Percentiles rank a stretch among this genome's conserved stretches.
Evolutionary conservation across 176 grass and related monocot genomes (phyloP).

Genomic region (Juncus effusus): DNA sequence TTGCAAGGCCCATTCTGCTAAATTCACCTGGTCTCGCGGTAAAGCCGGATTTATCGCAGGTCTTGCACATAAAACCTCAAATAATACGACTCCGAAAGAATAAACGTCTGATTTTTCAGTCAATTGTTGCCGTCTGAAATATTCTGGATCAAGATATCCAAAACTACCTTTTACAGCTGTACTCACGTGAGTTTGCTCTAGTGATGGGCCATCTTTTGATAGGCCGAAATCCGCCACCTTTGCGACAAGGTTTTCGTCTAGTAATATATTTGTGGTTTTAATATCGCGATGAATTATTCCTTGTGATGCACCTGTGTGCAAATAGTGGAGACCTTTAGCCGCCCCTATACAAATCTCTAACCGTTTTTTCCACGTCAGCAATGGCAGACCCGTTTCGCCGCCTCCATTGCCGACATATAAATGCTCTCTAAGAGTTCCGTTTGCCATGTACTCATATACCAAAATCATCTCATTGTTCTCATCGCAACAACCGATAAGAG

Average conservation of each 20-base stretch:
- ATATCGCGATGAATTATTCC: constrained; percentile 99
- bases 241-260: constrained; percentile 79
- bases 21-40: constrained; percentile 88
- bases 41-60: constrained; percentile 91
- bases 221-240: constrained; percentile 91
- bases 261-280: constrained; percentile 94
- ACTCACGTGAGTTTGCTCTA: constrained; percentile 93
- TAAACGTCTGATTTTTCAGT: constrained; percentile 96
- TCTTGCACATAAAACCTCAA: constrained; percentile 80
- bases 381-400: constrained; percentile 27
- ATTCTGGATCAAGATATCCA: constrained; percentile 92
- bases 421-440: constrained; percentile 76
- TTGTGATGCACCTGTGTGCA: constrained; percentile 92
- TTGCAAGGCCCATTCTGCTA: constrained; percentile 81
- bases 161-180: constrained; percentile 98
- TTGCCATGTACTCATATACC: constrained; percentile 95
- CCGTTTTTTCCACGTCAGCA: constrained; percentile 80
- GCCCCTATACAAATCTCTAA: constrained; percentile 87
- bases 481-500: constrained; percentile 94
- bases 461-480: constrained; percentile 97
- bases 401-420: constrained; percentile 56
- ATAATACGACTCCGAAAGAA: constrained; percentile 91
- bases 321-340: constrained; percentile 84
- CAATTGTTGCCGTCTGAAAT: constrained; percentile 91
- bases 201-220: constrained; percentile 77